phyloP scores from a whole-genome alignment of 2,329 filamentous ascomycete species.

The Aspergillus novofumigatus region DNA sequence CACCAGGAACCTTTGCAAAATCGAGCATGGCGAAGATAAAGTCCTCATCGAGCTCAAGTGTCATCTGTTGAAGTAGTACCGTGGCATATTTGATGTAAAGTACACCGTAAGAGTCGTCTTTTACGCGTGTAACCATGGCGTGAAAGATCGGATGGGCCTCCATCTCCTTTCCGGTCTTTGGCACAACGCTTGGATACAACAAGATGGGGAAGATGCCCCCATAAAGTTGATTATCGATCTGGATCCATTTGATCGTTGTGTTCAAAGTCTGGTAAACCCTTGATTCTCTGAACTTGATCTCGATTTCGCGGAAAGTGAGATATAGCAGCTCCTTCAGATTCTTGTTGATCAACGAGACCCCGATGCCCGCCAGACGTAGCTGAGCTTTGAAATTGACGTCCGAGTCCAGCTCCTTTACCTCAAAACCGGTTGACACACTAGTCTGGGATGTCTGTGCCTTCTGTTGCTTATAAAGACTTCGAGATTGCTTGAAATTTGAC shows the following conservation, averaged over 20 bases:
- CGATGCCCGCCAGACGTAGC: constrained; percentile 81
- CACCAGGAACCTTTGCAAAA: constrained; percentile 88
- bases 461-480: constrained; percentile 80
- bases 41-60: constrained; percentile 93
- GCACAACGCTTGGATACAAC: constrained; percentile 93
- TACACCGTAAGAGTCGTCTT: constrained; percentile 97
- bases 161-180: constrained; percentile 93
- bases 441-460: constrained; percentile 52
- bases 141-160: constrained; percentile 95
- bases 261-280: constrained; percentile 87
- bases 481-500: constrained; percentile 88
- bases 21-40: constrained; percentile 96
- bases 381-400: constrained; percentile 86
- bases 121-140: constrained; percentile 85
- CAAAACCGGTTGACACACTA: constrained; percentile 68
- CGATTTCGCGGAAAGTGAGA: constrained; percentile 84
- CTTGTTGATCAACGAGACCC: constrained; percentile 87
- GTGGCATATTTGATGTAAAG: constrained; percentile 98
- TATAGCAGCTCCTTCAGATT: constrained; percentile 92
- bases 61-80: constrained; percentile 93
- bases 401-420: constrained; percentile 88
- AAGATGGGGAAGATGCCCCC: constrained; percentile 97
- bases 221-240: constrained; percentile 97
- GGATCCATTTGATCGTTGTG: constrained; percentile 94
- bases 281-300: constrained; percentile 90